Percentiles rank a stretch among this genome's conserved stretches.
These are phyloP conservation scores for Salvia rosmarinus DNA, from an alignment of 257 asterid species.

Conservation along the genomic window DNA sequence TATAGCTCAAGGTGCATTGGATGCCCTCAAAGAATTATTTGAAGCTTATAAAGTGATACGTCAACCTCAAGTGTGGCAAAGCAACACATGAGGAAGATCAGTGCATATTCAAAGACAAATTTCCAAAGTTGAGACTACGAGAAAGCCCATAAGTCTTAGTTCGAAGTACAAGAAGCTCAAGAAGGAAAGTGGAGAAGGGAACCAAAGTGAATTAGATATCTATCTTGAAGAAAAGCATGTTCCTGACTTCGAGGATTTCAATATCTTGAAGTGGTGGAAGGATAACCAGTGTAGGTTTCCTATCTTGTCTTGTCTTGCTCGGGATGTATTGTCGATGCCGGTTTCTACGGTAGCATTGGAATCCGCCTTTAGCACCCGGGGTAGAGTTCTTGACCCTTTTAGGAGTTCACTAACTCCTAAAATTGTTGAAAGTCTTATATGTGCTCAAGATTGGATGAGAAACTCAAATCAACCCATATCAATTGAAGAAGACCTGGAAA, in stretches of 20 bases:
- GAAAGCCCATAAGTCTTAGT: neutral
- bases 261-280: too few species aligned
- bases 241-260: too few species aligned
- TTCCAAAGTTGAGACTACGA: too few species aligned
- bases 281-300: neutral
- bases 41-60: neutral
- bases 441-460: too few species aligned
- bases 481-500: too few species aligned
- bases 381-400: neutral
- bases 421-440: too few species aligned
- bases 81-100: neutral
- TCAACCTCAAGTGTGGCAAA: neutral
- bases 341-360: neutral
- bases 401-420: too few species aligned
- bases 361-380: neutral
- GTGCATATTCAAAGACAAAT: too few species aligned
- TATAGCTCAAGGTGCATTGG: neutral
- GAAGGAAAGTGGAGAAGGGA: neutral
- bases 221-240: neutral
- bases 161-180: neutral
- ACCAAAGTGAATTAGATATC: neutral
- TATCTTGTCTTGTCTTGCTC: neutral
- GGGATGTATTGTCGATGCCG: neutral
- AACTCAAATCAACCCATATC: too few species aligned
- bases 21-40: neutral